phyloP scores from a whole-genome alignment of 805 yeast genomes.

The Hanseniaspora taiwanica region DNA sequence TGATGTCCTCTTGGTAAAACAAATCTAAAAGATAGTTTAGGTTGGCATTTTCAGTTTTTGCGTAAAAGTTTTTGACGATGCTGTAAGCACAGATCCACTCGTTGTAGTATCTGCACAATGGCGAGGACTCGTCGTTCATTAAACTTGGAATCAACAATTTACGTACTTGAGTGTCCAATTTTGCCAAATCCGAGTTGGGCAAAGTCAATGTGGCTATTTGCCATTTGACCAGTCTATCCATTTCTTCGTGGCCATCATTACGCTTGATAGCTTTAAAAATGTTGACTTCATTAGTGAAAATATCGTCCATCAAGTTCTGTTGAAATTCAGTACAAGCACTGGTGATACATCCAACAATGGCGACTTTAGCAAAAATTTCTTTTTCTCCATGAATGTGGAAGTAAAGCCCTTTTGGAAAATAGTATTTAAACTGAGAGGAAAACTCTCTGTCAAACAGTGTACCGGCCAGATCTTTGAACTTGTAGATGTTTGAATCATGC shows the following conservation, averaged over 20 bases:
- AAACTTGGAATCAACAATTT: neutral
- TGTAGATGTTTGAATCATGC: conserved; percentile 45
- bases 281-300: conserved; percentile 25
- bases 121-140: conserved; percentile 50
- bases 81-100: conserved; percentile 63
- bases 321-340: conserved; percentile 17
- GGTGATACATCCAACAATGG: conserved; percentile 35
- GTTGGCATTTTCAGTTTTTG: conserved; percentile 8
- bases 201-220: conserved; percentile 37
- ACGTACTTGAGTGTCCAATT: conserved; percentile 16
- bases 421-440: conserved; percentile 19
- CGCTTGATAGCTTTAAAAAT: conserved; percentile 38
- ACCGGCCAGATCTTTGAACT: conserved; percentile 45
- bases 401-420: conserved; percentile 29
- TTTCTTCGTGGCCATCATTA: conserved; percentile 60
- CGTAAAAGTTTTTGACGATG: conserved; percentile 18
- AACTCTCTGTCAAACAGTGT: conserved; percentile 32
- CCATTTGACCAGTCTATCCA: conserved; percentile 43
- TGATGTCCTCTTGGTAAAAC: conserved; percentile 15
- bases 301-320: conserved; percentile 11
- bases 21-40: conserved; percentile 16
- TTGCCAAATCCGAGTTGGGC: conserved; percentile 20
- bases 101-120: conserved; percentile 55
- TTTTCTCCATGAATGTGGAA: conserved; percentile 37
- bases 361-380: conserved; percentile 42